Conservation (phyloP, 2,329 filamentous ascomycete species). For the Botrytis squamosa region DNA sequence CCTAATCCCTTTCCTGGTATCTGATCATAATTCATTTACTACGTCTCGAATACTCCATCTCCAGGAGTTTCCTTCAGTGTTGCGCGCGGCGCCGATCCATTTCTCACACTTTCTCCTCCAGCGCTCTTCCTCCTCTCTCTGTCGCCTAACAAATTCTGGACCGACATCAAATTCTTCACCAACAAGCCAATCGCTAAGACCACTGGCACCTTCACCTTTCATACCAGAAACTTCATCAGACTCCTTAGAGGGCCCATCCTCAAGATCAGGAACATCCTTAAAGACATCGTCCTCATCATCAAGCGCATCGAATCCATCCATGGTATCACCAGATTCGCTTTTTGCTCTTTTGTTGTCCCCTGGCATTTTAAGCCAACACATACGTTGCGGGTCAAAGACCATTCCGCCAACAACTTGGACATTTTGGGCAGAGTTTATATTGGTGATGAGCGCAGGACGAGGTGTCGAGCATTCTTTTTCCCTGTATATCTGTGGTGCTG, state of each 20-base stretch:
- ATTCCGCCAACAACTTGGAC: constrained; percentile 96
- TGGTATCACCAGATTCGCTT: constrained; percentile 53
- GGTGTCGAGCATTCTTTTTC: constrained; percentile 61
- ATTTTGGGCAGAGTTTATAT: constrained; percentile 79
- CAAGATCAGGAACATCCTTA: constrained; percentile 88
- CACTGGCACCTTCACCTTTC: constrained; percentile 49
- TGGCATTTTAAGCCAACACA: constrained; percentile 92
- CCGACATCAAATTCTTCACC: constrained; percentile 98
- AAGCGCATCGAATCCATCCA: constrained; percentile 66
- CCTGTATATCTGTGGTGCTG: constrained; percentile 46
- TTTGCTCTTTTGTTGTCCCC: constrained; percentile 44
- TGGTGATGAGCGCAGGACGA: constrained; percentile 81
- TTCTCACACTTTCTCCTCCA: constrained; percentile 86
- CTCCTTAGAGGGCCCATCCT: constrained; percentile 52
- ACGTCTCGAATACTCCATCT: constrained; percentile 72
- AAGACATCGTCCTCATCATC: constrained; percentile 93
- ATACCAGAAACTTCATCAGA: constrained; percentile 50
- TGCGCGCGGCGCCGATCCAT: constrained; percentile 64
- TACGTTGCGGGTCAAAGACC: constrained; percentile 95
- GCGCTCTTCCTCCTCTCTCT: constrained; percentile 85
- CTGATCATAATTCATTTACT: constrained; percentile 40
- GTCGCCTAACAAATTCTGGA: constrained; percentile 84
- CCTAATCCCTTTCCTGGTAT: not conserved
- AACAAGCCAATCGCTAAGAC: constrained; percentile 72
- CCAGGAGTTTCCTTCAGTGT: constrained; percentile 62